Percentiles rank a stretch among this genome's conserved stretches.
Evolutionary conservation across 768 basidiomycete genomes (phyloP).

Genomic region (Psilocybe cyanescens): DNA sequence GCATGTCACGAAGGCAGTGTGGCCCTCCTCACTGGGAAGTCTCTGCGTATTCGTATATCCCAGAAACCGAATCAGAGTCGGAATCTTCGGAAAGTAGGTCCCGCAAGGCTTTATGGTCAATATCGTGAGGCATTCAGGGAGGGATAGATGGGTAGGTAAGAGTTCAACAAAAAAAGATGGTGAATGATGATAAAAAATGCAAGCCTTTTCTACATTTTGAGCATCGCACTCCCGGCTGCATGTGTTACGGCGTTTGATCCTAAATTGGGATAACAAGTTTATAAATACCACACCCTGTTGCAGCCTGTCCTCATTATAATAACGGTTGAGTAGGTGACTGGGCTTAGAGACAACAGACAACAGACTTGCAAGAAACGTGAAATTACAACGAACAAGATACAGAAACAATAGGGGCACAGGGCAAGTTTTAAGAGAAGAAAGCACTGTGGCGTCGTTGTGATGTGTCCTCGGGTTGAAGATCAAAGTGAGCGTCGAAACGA

Average conservation of each 20-base stretch:
- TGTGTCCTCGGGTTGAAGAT: not conserved
- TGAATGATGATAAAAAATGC: not conserved
- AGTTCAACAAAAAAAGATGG: not conserved
- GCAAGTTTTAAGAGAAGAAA: not conserved
- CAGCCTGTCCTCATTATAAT: not conserved
- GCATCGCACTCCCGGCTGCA: not conserved
- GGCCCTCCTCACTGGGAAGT: conserved; percentile 1
- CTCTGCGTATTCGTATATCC: conserved; percentile 6
- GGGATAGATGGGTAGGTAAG: not conserved
- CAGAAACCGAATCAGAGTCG: conserved; percentile 2
- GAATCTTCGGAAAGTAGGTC: not conserved
- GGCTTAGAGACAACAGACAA: not conserved
- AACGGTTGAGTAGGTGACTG: not conserved
- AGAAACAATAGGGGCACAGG: not conserved
- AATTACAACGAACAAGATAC: not conserved
- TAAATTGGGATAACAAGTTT: not conserved
- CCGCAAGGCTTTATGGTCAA: not conserved
- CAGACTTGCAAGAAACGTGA: not conserved
- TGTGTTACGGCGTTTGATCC: not conserved
- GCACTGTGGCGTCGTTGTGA: not conserved
- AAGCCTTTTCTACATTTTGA: not conserved
- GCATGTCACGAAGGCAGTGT: not conserved
- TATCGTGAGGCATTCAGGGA: not conserved
- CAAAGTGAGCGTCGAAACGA: not conserved
- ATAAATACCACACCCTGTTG: not conserved